Percentiles rank a stretch among this genome's conserved stretches.
Evolutionary conservation across 768 basidiomycete species (phyloP).

Genomic region (Clitopilus hobsonii): DNA sequence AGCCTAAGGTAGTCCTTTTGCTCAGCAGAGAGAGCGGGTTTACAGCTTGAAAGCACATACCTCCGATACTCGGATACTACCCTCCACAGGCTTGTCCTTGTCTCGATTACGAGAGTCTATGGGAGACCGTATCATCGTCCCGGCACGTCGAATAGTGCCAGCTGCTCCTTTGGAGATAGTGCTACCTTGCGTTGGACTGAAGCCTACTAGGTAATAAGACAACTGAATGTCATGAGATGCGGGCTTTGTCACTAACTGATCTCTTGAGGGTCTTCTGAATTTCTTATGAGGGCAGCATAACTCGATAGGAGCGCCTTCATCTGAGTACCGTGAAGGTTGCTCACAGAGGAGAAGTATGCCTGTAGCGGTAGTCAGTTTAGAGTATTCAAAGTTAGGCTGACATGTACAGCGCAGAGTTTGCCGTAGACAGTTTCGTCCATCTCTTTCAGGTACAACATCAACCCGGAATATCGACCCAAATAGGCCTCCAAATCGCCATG

Average conservation of each 20-base stretch:
- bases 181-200: constrained; percentile 31
- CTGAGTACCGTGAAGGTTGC: constrained; percentile 77
- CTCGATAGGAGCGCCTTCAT: constrained; percentile 67
- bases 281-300: constrained; percentile 59
- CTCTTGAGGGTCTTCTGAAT: constrained; percentile 70
- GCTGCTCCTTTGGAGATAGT: constrained; percentile 43
- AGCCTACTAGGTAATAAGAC: constrained; percentile 30
- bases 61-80: constrained; percentile 67
- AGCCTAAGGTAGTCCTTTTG: constrained; percentile 40
- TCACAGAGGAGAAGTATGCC: constrained; percentile 88
- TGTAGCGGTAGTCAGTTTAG: constrained; percentile 25
- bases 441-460: constrained; percentile 92
- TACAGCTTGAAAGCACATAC: constrained; percentile 28
- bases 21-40: constrained; percentile 1
- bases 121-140: constrained; percentile 79
- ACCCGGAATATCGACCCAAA: constrained; percentile 82
- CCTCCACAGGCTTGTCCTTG: constrained; percentile 51
- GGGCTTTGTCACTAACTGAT: constrained; percentile 44
- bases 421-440: constrained; percentile 90
- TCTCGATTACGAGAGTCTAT: constrained; percentile 59
- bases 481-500: constrained; percentile 79
- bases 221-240: neutral
- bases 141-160: constrained; percentile 69
- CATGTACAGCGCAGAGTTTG: constrained; percentile 81
- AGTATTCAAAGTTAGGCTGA: neutral